Conservation (phyloP, 1,139 yeast genomes). For the Debaryomyces subglobosus region DNA sequence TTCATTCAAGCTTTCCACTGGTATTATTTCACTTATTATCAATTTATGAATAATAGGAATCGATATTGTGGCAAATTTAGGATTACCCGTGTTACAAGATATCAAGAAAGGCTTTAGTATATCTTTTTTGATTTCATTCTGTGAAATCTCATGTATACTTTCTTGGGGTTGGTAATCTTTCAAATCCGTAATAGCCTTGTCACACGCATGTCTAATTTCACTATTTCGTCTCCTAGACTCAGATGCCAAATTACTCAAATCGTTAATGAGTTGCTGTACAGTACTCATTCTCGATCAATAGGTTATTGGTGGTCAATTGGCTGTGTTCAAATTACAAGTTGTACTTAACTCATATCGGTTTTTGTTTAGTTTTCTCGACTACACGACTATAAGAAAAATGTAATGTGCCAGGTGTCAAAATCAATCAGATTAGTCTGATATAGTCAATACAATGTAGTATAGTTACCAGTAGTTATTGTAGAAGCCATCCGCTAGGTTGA, state of each 20-base stretch:
- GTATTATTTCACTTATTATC: slow-evolving; percentile 51
- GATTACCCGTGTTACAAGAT: slow-evolving; percentile 75
- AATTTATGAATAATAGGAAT: slow-evolving; percentile 69
- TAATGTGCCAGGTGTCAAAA: not conserved
- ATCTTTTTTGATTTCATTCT: slow-evolving; percentile 40
- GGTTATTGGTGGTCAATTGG: not conserved
- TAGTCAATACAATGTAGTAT: not conserved
- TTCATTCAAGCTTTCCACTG: slow-evolving; percentile 51
- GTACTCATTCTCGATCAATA: slow-evolving; percentile 29
- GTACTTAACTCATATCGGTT: not conserved
- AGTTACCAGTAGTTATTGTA: not conserved
- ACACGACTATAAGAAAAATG: slow-evolving; percentile 2
- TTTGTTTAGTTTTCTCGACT: not conserved
- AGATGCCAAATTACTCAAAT: slow-evolving; percentile 58
- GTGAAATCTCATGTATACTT: slow-evolving; percentile 13
- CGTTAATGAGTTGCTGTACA: slow-evolving; percentile 53
- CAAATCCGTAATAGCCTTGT: slow-evolving; percentile 55
- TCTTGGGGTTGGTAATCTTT: slow-evolving; percentile 28
- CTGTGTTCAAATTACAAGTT: not conserved
- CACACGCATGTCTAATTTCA: slow-evolving; percentile 70
- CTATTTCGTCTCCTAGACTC: slow-evolving; percentile 74
- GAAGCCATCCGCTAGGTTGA: too few species aligned
- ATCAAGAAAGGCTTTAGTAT: slow-evolving; percentile 70
- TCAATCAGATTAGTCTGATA: not conserved
- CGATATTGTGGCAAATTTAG: slow-evolving; percentile 71